Percentiles rank a stretch among this genome's conserved stretches.
Evolutionary conservation across 73 alveolate species (phyloP).

Genomic region (Durusdinium trenchii): DNA sequence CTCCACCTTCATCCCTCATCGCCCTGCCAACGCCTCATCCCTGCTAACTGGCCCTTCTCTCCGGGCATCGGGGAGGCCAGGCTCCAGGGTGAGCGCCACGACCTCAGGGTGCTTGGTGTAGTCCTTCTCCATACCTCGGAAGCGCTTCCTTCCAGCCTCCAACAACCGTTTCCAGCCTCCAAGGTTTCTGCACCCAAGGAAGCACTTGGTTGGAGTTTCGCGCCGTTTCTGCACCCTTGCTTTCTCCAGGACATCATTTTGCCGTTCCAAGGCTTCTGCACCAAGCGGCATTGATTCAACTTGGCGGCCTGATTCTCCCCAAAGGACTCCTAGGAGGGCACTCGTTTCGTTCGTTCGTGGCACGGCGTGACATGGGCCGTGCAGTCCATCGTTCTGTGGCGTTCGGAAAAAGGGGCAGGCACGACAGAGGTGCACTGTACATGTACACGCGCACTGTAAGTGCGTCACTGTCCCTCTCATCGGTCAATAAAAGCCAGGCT

Average conservation of each 20-base stretch:
- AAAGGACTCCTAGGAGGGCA: too few relatives aligned
- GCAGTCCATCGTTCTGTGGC: too few relatives aligned
- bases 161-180: background rate
- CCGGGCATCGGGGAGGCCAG: conserved; percentile 36
- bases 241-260: background rate
- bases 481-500: too few relatives aligned
- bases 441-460: too few relatives aligned
- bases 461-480: too few relatives aligned
- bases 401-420: too few relatives aligned
- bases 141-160: background rate
- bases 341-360: too few relatives aligned
- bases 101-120: conserved; percentile 61
- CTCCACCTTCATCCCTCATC: background rate
- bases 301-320: conserved; percentile 27
- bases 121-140: conserved; percentile 81
- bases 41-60: too few relatives aligned
- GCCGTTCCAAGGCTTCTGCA: background rate
- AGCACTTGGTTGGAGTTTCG: background rate
- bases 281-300: background rate
- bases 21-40: too few relatives aligned
- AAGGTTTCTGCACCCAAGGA: background rate
- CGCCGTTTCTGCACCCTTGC: background rate
- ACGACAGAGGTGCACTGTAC: too few relatives aligned
- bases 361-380: too few relatives aligned
- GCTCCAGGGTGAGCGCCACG: conserved; percentile 48